These are phyloP conservation scores for Plasmodium gonderi DNA, from an alignment of 169 alveolate genomes.

Conservation along the genomic window DNA sequence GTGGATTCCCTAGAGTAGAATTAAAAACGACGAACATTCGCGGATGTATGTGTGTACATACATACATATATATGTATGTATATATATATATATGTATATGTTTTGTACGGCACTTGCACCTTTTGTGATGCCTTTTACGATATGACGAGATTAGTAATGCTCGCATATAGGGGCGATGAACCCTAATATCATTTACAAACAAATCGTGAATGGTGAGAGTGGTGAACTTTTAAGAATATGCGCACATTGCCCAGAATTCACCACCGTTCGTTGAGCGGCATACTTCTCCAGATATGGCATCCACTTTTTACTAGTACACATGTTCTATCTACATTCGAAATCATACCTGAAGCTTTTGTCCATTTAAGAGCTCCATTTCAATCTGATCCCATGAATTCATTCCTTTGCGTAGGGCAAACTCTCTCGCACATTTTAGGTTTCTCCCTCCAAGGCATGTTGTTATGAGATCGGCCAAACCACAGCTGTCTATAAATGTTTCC, in stretches of 20 bases:
- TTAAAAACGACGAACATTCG: background rate
- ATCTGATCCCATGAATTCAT: constrained; percentile 89
- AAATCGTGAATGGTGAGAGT: background rate
- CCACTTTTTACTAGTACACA: background rate
- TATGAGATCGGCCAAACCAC: constrained; percentile 94
- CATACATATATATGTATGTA: background rate
- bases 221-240: background rate
- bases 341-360: constrained; percentile 91
- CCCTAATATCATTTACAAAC: too few species aligned
- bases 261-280: background rate
- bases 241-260: background rate
- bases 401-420: constrained; percentile 89
- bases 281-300: too few species aligned
- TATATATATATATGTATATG: too few species aligned
- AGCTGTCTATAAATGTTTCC: constrained; percentile 91
- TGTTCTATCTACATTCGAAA: background rate
- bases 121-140: too few species aligned
- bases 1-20: constrained; percentile 28
- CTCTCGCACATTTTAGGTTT: constrained; percentile 92
- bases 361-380: constrained; percentile 90
- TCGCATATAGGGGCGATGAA: too few species aligned
- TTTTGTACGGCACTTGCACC: too few species aligned
- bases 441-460: constrained; percentile 95
- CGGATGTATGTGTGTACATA: background rate
- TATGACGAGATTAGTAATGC: too few species aligned